Evolutionary conservation across 169 alveolate species (phyloP), one percentile per base, ranked within the genome.

Genomic region (Plasmodium gaboni): DNA sequence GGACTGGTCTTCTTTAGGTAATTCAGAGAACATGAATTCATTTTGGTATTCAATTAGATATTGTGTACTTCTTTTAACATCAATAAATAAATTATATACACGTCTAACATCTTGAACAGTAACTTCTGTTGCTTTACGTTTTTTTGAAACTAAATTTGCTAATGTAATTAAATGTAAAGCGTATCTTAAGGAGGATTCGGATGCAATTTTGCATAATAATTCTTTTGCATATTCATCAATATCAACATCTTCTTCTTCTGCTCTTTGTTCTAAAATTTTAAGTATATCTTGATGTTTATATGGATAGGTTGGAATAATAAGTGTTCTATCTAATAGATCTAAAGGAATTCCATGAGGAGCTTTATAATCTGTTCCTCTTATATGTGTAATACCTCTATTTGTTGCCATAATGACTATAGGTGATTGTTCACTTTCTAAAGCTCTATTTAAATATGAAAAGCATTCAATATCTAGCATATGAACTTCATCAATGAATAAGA

Each of bases 391-490:
- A 32, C 99, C 99, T 89, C 99, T 95, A 91, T 99, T 99, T 12
- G 99, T 98, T n/a, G 99, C 99, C 98, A 99, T 97, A 74, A 98
- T 98, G 51, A 99, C 98, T 57, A 98, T 95, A 22, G 99, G 99
- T 22, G 99, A 98, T 32, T 95, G 95, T 67, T 97, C 99, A 61
- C 96, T 94, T 97, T 99, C 99, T 68, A 99, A 92, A 8, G 99
- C 99, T 93, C 98, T 97, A 94, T 98, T 98, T 44, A 99, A 95
- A 94, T 97, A 99, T 46, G 99, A 97, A 96, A 98, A 99, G 91
- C 99, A 99, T 94, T 99, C 99, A 68, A 99, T 97, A 94, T 99
- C 99, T 73, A 99, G 94, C 99, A 99, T 98, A 94, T 99, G 99
- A 26, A 97, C 99, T 96, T 99, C 99, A 94, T 99, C 99, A 63